Evolutionary conservation across 106 monocot species (phyloP), one percentile per base, ranked within the genome.

Genomic region (Dioscorea zingiberensis): DNA sequence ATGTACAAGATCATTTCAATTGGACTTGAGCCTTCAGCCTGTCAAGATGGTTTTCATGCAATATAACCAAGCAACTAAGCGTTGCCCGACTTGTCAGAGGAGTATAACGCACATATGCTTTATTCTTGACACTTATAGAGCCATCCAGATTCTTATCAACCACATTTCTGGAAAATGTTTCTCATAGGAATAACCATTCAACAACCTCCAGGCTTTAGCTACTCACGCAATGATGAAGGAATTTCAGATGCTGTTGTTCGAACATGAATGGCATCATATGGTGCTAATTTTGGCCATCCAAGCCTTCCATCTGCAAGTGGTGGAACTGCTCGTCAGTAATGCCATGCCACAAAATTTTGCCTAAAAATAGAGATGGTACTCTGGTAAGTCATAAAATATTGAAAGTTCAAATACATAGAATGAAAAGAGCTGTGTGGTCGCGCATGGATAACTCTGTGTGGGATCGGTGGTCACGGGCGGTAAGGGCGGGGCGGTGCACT

Each of bases 241-340:
- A 88, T 75, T 32, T 85, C 85, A 13, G 88, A 70, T 10, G 93
- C 93, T 21, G 93, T 88, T 21, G 93, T 88, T 13, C 88, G 85
- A 0, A 93, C 93, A 59, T 93, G 93, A 32, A 93, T 93, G 25
- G 88, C 85, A 73, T 88, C 93, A 21, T 88, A 93, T 23, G 93
- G 83, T 26, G 88, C 88, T 26, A 74, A 13, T n/a, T 85, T 88
- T 10, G 83, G 72, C 77, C 85, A 93, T 25, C 93, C 93, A 51
- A 80, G 68, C 69, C 93, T 83, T 16, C 93, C 93, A 76, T 93
- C 88, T 93, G 78, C 44, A 69, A 15, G 19, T 51, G 19, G 38
- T 38, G n/a, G n/a, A n/a, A n/a, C n/a, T n/a, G n/a, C n/a, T n/a
- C n/a, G n/a, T n/a, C n/a, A n/a, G n/a, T n/a, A n/a, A n/a, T n/a